Evolutionary conservation across 176 grass and related monocot genomes (phyloP).

Genomic region (Zoysia pacifica): DNA sequence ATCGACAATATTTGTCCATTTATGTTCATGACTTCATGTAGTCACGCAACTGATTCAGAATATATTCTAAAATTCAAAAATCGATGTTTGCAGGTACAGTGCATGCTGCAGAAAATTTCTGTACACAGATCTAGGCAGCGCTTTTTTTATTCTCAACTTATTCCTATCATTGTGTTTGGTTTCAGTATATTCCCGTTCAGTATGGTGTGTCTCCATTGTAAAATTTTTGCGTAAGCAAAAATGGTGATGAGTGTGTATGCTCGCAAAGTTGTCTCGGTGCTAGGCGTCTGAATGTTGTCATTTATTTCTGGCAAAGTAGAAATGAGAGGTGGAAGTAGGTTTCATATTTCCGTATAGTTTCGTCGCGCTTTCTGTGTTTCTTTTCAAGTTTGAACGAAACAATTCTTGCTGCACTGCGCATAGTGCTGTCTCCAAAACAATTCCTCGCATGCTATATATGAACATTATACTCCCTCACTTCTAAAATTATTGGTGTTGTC

Average conservation of each 20-base stretch:
- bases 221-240: not conserved
- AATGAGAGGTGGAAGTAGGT: slow-evolving; percentile 30
- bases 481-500: no score
- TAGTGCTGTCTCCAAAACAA: not conserved
- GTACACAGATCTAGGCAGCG: slow-evolving; percentile 31
- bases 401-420: not conserved
- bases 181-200: not conserved
- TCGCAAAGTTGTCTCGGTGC: not conserved
- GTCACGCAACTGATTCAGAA: not conserved
- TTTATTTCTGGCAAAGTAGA: not conserved
- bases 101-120: slow-evolving; percentile 19
- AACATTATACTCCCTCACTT: no score
- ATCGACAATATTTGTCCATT: not conserved
- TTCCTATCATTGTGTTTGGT: not conserved
- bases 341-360: slow-evolving; percentile 13
- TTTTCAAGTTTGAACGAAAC: slow-evolving; percentile 19
- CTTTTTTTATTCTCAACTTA: not conserved
- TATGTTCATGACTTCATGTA: slow-evolving; percentile 11
- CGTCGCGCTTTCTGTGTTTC: slow-evolving; percentile 40
- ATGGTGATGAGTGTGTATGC: slow-evolving; percentile 8
- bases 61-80: not conserved
- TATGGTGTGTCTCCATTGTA: not conserved
- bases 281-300: not conserved
- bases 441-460: not conserved
- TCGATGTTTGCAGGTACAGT: slow-evolving; percentile 32